phyloP scores from a whole-genome alignment of 768 basidiomycete species.

The Boletus pseudopeckii region DNA sequence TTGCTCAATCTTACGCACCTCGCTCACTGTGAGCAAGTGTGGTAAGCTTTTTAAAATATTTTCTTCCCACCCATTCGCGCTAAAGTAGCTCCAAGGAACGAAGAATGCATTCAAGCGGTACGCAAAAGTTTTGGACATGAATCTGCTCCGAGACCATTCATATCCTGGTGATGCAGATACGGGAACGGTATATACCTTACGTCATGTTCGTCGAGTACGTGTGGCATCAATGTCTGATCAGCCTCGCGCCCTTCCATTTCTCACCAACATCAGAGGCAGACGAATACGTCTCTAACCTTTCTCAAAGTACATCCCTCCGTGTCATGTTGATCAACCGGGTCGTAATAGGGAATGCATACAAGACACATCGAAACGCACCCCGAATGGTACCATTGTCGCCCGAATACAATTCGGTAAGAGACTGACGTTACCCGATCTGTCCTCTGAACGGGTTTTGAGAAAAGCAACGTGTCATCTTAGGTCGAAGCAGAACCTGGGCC shows the following conservation, averaged over 20 bases:
- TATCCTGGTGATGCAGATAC: neutral
- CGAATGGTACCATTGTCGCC: conserved; percentile 6
- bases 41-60: neutral
- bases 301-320: conserved; percentile 5
- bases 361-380: conserved; percentile 9
- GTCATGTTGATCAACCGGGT: conserved; percentile 12
- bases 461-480: neutral
- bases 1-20: conserved; percentile 11
- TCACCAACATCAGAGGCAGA: conserved; percentile 11
- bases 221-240: neutral
- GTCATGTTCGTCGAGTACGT: conserved; percentile 15
- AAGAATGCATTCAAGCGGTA: conserved; percentile 18
- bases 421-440: too few relatives aligned
- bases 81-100: conserved; percentile 5
- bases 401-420: conserved; percentile 8
- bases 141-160: neutral
- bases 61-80: neutral
- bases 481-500: conserved; percentile 14
- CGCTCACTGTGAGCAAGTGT: conserved; percentile 12
- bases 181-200: conserved; percentile 15
- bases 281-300: conserved; percentile 16
- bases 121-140: neutral
- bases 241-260: neutral
- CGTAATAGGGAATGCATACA: conserved; percentile 7
- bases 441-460: neutral